A percentile compares a stretch with the other conserved stretches of the same genome.
Evolutionary conservation across 2,329 filamentous ascomycete species (phyloP).

Genomic region (Epichloe elymi): DNA sequence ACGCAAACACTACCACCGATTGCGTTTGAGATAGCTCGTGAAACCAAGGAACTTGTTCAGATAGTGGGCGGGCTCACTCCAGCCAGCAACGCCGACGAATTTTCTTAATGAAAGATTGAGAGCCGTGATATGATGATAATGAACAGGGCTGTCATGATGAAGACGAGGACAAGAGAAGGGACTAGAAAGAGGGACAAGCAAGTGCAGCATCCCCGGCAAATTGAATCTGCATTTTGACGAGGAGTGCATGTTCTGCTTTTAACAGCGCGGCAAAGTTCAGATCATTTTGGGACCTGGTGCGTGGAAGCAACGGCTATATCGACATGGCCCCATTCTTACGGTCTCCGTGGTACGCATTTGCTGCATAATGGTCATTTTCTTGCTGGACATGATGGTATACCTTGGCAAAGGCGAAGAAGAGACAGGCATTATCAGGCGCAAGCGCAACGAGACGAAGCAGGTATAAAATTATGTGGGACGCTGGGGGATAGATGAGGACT

Average conservation of each 20-base stretch:
- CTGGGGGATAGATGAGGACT: neutral
- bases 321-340: neutral
- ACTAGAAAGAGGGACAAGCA: neutral
- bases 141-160: neutral
- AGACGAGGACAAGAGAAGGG: neutral
- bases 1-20: conserved; percentile 64
- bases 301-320: neutral
- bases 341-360: neutral
- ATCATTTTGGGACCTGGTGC: neutral
- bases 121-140: conserved; percentile 1
- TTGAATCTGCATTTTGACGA: neutral
- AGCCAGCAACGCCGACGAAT: conserved; percentile 27
- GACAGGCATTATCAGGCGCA: neutral
- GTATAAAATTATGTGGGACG: neutral
- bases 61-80: conserved; percentile 25
- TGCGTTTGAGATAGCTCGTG: conserved; percentile 74
- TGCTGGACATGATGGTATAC: neutral
- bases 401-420: neutral
- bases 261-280: neutral
- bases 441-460: neutral
- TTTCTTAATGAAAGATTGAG: conserved; percentile 24
- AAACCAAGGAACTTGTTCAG: conserved; percentile 58
- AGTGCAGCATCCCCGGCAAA: neutral
- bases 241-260: neutral
- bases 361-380: neutral